phyloP scores from a whole-genome alignment of 2,329 filamentous ascomycete genomes.

The Eutypa lata region DNA sequence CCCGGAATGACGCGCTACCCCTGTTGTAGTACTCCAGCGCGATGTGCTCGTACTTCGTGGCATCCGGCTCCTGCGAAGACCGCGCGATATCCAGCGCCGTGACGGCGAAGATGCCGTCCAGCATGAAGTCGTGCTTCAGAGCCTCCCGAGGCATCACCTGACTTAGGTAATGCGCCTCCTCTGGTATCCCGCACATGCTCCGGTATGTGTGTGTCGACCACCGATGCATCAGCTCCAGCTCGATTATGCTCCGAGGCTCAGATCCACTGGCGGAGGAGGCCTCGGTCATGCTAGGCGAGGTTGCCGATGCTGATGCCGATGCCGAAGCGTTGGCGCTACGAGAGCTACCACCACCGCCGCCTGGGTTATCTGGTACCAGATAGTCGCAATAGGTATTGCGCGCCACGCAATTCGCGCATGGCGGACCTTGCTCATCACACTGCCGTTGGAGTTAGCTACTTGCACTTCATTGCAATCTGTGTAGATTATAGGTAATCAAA shows the following conservation, averaged over 20 bases:
- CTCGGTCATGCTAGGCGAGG: not conserved
- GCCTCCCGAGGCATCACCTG: constrained; percentile 29
- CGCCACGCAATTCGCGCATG: constrained; percentile 30
- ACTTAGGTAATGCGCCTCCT: constrained; percentile 33
- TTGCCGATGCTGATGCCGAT: not conserved
- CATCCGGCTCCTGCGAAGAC: constrained; percentile 10
- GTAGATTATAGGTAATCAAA: not conserved
- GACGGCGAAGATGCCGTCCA: constrained; percentile 35
- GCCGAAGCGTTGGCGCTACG: not conserved
- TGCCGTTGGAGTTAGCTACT: constrained; percentile 7
- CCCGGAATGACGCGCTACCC: constrained; percentile 29
- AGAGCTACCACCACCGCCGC: not conserved
- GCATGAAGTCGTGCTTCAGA: constrained; percentile 36
- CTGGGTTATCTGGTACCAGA: not conserved
- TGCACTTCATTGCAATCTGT: too few relatives aligned
- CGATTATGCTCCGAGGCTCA: constrained; percentile 28
- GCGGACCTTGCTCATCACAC: constrained; percentile 35
- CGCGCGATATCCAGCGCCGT: constrained; percentile 31
- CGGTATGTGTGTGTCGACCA: constrained; percentile 45
- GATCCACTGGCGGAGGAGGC: not conserved
- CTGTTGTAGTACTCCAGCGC: constrained; percentile 33
- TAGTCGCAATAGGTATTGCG: constrained; percentile 13
- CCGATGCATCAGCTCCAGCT: constrained; percentile 50
- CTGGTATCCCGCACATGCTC: constrained; percentile 34
- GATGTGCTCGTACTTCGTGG: constrained; percentile 23